A percentile compares a stretch with the other conserved stretches of the same genome.
These are phyloP conservation scores for Syncephalis fuscata DNA, from an alignment of 371 early-diverging fungal genomes.

Conservation along the genomic window DNA sequence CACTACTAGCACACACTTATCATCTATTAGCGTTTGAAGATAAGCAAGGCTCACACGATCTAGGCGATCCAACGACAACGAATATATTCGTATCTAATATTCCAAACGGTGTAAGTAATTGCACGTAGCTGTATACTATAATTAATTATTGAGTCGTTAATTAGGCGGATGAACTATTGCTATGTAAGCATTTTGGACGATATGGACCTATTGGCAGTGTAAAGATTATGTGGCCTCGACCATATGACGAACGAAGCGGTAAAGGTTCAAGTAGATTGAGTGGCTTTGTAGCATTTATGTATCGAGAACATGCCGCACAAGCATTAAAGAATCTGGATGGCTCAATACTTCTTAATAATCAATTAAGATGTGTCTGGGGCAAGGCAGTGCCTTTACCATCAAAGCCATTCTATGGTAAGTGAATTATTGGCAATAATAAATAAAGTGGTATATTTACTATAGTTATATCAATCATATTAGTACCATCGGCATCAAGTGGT, in stretches of 20 bases:
- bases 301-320: conserved; percentile 45
- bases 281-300: conserved; percentile 89
- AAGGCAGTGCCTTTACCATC: conserved; percentile 68
- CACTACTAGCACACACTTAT: not conserved
- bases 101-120: conserved; percentile 21
- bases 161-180: conserved; percentile 39
- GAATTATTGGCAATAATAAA: conserved; percentile 3
- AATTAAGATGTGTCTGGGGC: conserved; percentile 75
- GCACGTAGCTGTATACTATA: too few relatives aligned
- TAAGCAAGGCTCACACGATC: conserved; percentile 41
- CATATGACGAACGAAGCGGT: conserved; percentile 62
- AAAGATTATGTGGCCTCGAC: conserved; percentile 93
- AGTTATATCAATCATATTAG: conserved; percentile 17
- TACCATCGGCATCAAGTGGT: too few relatives aligned
- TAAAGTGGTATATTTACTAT: not conserved
- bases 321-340: conserved; percentile 66
- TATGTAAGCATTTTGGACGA: conserved; percentile 60
- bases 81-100: conserved; percentile 84
- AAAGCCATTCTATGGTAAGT: conserved; percentile 58
- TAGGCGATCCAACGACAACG: conserved; percentile 64
- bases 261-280: conserved; percentile 33
- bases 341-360: conserved; percentile 34
- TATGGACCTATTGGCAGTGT: conserved; percentile 85
- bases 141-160: too few relatives aligned
- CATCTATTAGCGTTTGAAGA: conserved; percentile 16